Evolutionary conservation across 345 rosid species (phyloP).

Genomic region (Tarenaya hassleriana): DNA sequence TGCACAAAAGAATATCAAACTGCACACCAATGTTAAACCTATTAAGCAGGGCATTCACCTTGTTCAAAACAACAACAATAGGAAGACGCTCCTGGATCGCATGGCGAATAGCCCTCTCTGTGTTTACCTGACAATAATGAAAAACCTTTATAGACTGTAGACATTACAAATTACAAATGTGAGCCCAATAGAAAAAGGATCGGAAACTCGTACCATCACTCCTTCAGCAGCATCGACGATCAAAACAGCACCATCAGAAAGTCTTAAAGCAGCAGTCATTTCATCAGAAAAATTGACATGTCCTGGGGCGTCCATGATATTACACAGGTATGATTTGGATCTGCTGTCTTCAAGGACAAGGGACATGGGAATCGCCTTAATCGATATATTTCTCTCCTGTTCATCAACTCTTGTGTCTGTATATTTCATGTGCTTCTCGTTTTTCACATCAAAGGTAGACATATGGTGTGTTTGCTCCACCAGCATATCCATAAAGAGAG

Average conservation of each 20-base stretch:
- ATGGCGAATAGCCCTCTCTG: conserved; percentile 97
- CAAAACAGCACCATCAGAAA: conserved; percentile 93
- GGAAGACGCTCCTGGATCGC: conserved; percentile 93
- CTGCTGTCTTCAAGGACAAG: conserved; percentile 94
- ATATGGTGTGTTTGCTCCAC: conserved; percentile 95
- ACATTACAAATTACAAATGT: neutral
- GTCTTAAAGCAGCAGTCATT: conserved; percentile 40
- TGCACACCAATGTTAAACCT: conserved; percentile 24
- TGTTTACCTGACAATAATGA: conserved; percentile 53
- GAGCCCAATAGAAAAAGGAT: conserved; percentile 1
- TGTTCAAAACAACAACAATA: conserved; percentile 89
- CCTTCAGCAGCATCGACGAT: conserved; percentile 99
- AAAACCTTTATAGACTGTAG: conserved; percentile 2
- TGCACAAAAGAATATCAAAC: neutral
- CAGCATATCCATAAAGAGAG: conserved; percentile 94
- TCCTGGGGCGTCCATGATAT: conserved; percentile 94
- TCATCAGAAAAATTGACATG: conserved; percentile 50
- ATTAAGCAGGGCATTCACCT: conserved; percentile 39
- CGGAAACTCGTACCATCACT: conserved; percentile 36
- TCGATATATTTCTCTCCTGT: conserved; percentile 92
- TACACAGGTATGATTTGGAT: conserved; percentile 83
- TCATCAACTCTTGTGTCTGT: conserved; percentile 94
- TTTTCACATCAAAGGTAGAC: conserved; percentile 65
- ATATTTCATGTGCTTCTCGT: conserved; percentile 91
- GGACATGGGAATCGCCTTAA: conserved; percentile 93